phyloP scores from a whole-genome alignment of 169 alveolate species.

The Theileria sp. region DNA sequence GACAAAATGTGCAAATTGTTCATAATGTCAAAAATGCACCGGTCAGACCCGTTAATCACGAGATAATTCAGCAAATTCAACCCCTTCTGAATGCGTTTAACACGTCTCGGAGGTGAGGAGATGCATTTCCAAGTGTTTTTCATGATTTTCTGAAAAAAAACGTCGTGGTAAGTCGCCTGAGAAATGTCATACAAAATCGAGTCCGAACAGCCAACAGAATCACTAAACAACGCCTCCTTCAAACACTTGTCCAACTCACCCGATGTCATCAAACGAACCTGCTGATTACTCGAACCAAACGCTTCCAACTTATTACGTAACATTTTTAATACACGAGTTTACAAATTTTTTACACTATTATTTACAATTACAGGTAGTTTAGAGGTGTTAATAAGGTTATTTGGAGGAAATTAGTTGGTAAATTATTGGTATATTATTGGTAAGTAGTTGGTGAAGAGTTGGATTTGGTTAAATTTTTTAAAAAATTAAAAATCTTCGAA shows the following conservation, averaged over 20 bases:
- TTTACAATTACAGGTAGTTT: no score
- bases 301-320: conserved; percentile 31
- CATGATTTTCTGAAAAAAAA: conserved; percentile 29
- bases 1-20: conserved; percentile 33
- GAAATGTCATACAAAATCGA: conserved; percentile 52
- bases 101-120: background rate
- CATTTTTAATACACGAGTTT: no score
- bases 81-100: conserved; percentile 53
- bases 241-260: conserved; percentile 38
- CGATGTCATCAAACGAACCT: conserved; percentile 36
- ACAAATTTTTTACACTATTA: no score
- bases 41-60: conserved; percentile 47
- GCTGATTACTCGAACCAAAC: conserved; percentile 35
- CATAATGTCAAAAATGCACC: conserved; percentile 35
- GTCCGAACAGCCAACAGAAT: conserved; percentile 57
- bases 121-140: conserved; percentile 52
- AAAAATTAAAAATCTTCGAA: no score
- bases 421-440: no score
- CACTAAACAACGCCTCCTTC: conserved; percentile 51
- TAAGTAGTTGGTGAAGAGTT: no score
- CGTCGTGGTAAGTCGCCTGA: conserved; percentile 55
- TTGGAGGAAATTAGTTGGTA: no score
- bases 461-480: no score
- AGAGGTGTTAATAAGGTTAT: no score
- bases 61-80: conserved; percentile 43